Conservation (phyloP, 2,329 filamentous ascomycete genomes). For the Penicillium aurantiogriseum region DNA sequence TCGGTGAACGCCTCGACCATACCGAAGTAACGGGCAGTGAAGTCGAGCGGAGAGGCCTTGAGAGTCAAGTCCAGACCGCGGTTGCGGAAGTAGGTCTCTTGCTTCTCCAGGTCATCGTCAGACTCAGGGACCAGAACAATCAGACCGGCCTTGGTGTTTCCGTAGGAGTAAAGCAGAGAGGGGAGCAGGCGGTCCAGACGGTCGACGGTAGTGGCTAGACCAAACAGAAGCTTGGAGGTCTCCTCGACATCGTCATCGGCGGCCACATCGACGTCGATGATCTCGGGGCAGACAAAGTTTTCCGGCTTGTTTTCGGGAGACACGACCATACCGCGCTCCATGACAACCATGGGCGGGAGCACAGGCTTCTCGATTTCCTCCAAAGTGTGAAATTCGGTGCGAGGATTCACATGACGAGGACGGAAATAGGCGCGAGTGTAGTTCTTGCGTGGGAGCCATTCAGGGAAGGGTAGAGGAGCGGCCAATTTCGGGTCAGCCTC, state of each 20-base stretch:
- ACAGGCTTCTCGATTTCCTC: conserved; percentile 41
- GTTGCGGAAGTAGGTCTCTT: conserved; percentile 44
- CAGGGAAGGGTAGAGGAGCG: conserved; percentile 39
- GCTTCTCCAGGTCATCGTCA: conserved; percentile 39
- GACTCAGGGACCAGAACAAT: conserved; percentile 44
- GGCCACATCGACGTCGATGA: conserved; percentile 43
- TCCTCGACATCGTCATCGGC: conserved; percentile 41
- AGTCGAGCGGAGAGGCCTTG: conserved; percentile 41
- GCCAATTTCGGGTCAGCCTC: conserved; percentile 35
- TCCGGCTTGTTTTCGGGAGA: conserved; percentile 34
- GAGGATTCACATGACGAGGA: conserved; percentile 36
- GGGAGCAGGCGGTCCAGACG: conserved; percentile 42
- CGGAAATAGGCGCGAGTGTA: conserved; percentile 46
- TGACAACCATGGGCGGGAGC: conserved; percentile 37
- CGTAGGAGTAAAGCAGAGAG: conserved; percentile 44
- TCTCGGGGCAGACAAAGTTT: conserved; percentile 39
- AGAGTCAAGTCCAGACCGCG: conserved; percentile 43
- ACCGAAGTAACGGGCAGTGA: conserved; percentile 46
- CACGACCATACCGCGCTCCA: conserved; percentile 42
- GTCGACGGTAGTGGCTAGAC: conserved; percentile 45
- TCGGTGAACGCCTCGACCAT: conserved; percentile 42
- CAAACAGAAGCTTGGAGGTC: conserved; percentile 43
- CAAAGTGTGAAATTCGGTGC: conserved; percentile 40
- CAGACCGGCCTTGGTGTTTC: conserved; percentile 41
- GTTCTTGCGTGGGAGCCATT: conserved; percentile 46